Evolutionary conservation across 306 rosid genomes (phyloP), one percentile per base, ranked within the genome.

Genomic region (Glycine soja): DNA sequence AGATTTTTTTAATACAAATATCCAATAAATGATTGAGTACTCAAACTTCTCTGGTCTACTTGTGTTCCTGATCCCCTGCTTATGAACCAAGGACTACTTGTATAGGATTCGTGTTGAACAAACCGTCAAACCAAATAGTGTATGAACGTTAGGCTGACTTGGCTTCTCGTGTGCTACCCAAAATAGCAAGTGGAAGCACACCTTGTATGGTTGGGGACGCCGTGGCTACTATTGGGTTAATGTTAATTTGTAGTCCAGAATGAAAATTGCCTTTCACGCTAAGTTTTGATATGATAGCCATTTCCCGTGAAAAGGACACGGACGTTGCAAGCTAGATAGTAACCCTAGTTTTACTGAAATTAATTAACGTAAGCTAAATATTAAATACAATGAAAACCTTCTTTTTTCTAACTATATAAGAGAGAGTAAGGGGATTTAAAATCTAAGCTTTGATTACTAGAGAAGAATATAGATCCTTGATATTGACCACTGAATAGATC

Each of bases 201-300:
- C 36, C 1, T 54, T 68, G 47, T 56, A 48, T 42, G 69, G 76
- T 30, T 54, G 76, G 58, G 9, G 48, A 50, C 4, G 53, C 38
- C 51, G 18, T 15, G 32, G 64, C 54, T 51, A 24, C 14, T 40
- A 58, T 63, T 46, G 15, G 42, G 43, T 24, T 46, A 8, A 8
- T 46, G 72, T 64, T 80, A 32, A 18, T 54, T 74, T 52, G 70
- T 56, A 81, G 80, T 7, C 65, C 24, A 19, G 38, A 85, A 15
- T 11, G 4, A 43, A 30, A 47, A 36, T 80, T 81, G 70, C 50
- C 84, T 78, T 86, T 78, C 75, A 82, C 81, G 76, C 86, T 5
- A 78, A 61, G 80, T 61, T 61, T 77, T 58, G 54, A 82, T 32
- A 68, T 11, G 7, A n/a, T 42, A 13, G 68, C 3, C 51, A 46